Evolutionary conservation across 1,139 yeast species (phyloP).

Genomic region (Groenewaldozyma sp.): DNA sequence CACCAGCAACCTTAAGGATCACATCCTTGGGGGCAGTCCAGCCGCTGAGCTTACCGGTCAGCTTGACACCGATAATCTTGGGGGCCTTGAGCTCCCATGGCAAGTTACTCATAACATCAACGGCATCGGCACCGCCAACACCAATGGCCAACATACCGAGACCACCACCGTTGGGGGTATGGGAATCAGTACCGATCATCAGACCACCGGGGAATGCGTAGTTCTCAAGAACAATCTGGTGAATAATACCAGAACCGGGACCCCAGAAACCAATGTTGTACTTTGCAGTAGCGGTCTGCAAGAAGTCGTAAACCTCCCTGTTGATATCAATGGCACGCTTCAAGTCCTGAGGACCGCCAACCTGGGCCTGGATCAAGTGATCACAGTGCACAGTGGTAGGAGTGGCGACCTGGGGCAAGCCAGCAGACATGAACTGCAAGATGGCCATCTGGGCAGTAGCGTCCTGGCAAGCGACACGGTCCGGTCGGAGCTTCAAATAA

Average conservation of each 20-base stretch:
- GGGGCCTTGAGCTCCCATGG: slow-evolving; percentile 99
- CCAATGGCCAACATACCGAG: slow-evolving; percentile 96
- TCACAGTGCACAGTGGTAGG: slow-evolving; percentile 99
- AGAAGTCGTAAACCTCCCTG: slow-evolving; percentile 95
- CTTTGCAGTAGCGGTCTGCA: slow-evolving; percentile 89
- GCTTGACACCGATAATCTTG: slow-evolving; percentile 79
- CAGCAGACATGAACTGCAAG: slow-evolving; percentile 96
- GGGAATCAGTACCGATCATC: slow-evolving; percentile 97
- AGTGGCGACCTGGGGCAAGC: slow-evolving; percentile 87
- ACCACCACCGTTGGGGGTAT: slow-evolving; percentile 98
- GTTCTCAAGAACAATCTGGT: slow-evolving; percentile 93
- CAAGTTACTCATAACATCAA: slow-evolving; percentile 91
- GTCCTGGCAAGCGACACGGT: slow-evolving; percentile 99
- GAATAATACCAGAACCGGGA: slow-evolving; percentile 98
- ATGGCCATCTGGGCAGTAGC: slow-evolving; percentile 99
- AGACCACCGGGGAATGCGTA: slow-evolving; percentile 89
- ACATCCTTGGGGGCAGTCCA: slow-evolving; percentile 98
- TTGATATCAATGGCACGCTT: slow-evolving; percentile 86
- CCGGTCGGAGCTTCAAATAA: slow-evolving; percentile 95
- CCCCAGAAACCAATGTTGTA: slow-evolving; percentile 99
- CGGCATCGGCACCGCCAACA: slow-evolving; percentile 99
- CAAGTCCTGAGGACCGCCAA: slow-evolving; percentile 88
- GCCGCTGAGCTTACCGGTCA: slow-evolving; percentile 76
- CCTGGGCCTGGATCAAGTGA: slow-evolving; percentile 96
- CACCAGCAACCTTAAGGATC: slow-evolving; percentile 82